A percentile compares a stretch with the other conserved stretches of the same genome.
phyloP scores from a whole-genome alignment of 257 asterid species.

The Lavandula angustifolia region DNA sequence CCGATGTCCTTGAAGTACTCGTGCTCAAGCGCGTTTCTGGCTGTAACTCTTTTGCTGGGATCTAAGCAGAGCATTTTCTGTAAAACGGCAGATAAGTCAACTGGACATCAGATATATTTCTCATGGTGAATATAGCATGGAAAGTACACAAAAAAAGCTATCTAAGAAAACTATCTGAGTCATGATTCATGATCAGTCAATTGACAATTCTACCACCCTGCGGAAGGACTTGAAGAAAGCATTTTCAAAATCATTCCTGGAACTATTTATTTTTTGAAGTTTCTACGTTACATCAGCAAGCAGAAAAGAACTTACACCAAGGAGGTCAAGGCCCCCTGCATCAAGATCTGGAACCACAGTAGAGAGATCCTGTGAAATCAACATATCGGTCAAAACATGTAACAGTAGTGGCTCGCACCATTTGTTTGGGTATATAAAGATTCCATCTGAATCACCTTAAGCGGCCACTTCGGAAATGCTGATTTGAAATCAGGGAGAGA shows the following conservation, averaged over 20 bases:
- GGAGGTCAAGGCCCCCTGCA: constrained; percentile 81
- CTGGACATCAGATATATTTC: constrained; percentile 13
- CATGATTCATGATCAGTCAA: not conserved
- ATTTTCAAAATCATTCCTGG: not conserved
- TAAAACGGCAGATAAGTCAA: constrained; percentile 20
- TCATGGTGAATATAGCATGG: constrained; percentile 13
- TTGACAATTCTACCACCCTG: not conserved
- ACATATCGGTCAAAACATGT: constrained; percentile 18
- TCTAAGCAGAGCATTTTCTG: constrained; percentile 82
- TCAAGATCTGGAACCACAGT: constrained; percentile 74
- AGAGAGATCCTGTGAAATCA: constrained; percentile 66
- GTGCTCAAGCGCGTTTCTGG: constrained; percentile 87
- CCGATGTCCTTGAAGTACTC: constrained; percentile 89
- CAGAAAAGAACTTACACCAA: constrained; percentile 56
- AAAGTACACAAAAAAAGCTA: not conserved
- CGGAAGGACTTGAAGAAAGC: not conserved
- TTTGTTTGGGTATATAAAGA: not conserved
- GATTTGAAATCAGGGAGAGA: constrained; percentile 89
- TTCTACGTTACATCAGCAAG: constrained; percentile 8
- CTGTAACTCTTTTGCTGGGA: constrained; percentile 90
- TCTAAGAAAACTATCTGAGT: not conserved
- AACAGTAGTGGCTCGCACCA: not conserved
- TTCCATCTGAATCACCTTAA: constrained; percentile 53
- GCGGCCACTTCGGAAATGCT: constrained; percentile 86
- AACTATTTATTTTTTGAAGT: not conserved